Evolutionary conservation across 306 rosid genomes (phyloP).

Genomic region (Ormosia semicastrata): DNA sequence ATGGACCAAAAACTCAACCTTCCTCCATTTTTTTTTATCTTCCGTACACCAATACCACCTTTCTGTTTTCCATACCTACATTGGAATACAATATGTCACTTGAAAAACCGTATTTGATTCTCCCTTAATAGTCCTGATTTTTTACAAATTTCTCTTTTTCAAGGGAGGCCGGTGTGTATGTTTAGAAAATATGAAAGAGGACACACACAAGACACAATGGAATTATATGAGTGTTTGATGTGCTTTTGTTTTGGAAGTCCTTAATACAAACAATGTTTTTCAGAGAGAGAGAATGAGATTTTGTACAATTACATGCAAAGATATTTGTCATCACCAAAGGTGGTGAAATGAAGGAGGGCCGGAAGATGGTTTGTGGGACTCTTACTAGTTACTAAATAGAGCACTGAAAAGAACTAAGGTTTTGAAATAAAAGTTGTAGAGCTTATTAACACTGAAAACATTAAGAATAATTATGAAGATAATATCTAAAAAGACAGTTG

Average conservation of each 20-base stretch:
- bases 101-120: no score
- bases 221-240: no score
- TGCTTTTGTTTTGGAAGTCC: no score
- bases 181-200: no score
- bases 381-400: background rate
- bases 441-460: background rate
- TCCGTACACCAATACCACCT: background rate
- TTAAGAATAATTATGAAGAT: background rate
- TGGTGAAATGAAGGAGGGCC: background rate
- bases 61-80: background rate
- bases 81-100: background rate
- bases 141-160: no score
- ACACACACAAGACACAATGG: no score
- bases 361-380: background rate
- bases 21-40: background rate
- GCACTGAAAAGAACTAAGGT: background rate
- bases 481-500: background rate
- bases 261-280: no score
- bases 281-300: background rate
- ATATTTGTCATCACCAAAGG: background rate
- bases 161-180: no score
- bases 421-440: background rate
- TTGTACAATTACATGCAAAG: background rate
- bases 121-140: no score
- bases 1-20: background rate